phyloP scores from a whole-genome alignment of 345 rosid genomes.

The Raphanus sativus region DNA sequence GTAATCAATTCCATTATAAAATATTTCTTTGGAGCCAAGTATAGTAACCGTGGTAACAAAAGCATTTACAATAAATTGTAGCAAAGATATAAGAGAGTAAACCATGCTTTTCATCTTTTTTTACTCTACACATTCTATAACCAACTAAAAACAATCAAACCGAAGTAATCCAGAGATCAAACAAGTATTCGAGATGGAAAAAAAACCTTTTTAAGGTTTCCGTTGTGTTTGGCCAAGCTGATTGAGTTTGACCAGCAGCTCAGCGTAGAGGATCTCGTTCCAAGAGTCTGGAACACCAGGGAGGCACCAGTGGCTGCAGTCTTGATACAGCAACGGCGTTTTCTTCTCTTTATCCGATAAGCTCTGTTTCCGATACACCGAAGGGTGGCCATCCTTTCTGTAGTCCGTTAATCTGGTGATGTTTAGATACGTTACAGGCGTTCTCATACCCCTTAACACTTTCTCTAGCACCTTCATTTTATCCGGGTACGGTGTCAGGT shows the following conservation, averaged over 20 bases:
- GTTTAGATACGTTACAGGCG: slow-evolving; percentile 75
- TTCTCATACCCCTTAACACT: slow-evolving; percentile 77
- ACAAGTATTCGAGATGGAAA: slow-evolving; percentile 1
- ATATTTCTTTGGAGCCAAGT: slow-evolving; percentile 11
- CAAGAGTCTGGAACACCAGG: slow-evolving; percentile 87
- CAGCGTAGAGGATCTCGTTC: slow-evolving; percentile 81
- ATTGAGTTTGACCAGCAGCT: slow-evolving; percentile 55
- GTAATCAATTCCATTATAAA: neutral
- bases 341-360: slow-evolving; percentile 48
- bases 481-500: slow-evolving; percentile 60
- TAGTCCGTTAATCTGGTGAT: slow-evolving; percentile 85
- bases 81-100: slow-evolving; percentile 1
- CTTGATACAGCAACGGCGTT: slow-evolving; percentile 62
- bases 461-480: slow-evolving; percentile 81
- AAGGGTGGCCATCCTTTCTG: slow-evolving; percentile 93
- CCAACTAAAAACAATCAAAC: slow-evolving; percentile 4
- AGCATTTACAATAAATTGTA: slow-evolving; percentile 28
- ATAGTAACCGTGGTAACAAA: slow-evolving; percentile 21
- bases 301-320: slow-evolving; percentile 93
- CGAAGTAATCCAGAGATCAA: slow-evolving; percentile 26
- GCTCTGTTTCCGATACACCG: slow-evolving; percentile 66
- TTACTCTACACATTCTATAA: slow-evolving; percentile 33
- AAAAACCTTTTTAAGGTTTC: slow-evolving; percentile 19
- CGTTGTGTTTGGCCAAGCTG: slow-evolving; percentile 23
- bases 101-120: neutral